A percentile compares a stretch with the other conserved stretches of the same genome.
These are phyloP conservation scores for Gnomoniopsis smithogilvyi DNA, from an alignment of 2,329 filamentous ascomycete species.

Conservation along the genomic window DNA sequence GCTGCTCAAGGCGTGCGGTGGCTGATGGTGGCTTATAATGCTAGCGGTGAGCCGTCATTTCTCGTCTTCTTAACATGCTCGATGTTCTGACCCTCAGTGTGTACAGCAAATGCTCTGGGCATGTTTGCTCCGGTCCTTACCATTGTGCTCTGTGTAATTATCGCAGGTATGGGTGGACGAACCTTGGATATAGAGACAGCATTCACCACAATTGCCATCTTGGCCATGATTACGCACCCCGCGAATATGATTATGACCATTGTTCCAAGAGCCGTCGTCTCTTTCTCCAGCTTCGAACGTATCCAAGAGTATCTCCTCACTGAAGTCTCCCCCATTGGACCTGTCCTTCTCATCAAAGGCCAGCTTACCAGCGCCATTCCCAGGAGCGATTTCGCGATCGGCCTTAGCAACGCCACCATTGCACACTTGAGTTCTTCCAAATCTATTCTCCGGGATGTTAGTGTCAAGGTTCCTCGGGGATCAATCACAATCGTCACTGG, in stretches of 20 bases:
- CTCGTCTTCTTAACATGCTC: not conserved
- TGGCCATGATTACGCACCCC: conserved; percentile 37
- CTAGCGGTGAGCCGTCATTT: conserved; percentile 30
- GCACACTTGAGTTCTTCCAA: not conserved
- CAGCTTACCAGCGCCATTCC: not conserved
- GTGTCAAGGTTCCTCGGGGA: conserved; percentile 21
- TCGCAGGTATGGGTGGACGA: conserved; percentile 21
- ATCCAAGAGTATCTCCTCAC: conserved; percentile 32
- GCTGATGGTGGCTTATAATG: conserved; percentile 38
- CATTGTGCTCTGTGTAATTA: conserved; percentile 31
- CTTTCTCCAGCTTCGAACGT: conserved; percentile 32
- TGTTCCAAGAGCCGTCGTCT: conserved; percentile 30
- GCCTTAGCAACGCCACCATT: conserved; percentile 15
- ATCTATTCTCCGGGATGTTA: conserved; percentile 23
- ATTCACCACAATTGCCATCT: conserved; percentile 37
- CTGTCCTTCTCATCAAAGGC: not conserved
- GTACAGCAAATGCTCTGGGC: conserved; percentile 37
- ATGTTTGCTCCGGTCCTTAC: conserved; percentile 39
- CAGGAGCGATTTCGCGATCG: not conserved
- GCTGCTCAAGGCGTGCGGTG: conserved; percentile 32
- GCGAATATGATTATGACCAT: conserved; percentile 43
- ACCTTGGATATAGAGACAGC: conserved; percentile 33
- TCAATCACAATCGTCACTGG: conserved; percentile 26
- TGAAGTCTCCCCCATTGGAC: not conserved
- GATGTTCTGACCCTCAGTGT: not conserved